Base-by-base conservation (phyloP, 2,329 filamentous ascomycete species). In the Colletotrichum karsti region DNA sequence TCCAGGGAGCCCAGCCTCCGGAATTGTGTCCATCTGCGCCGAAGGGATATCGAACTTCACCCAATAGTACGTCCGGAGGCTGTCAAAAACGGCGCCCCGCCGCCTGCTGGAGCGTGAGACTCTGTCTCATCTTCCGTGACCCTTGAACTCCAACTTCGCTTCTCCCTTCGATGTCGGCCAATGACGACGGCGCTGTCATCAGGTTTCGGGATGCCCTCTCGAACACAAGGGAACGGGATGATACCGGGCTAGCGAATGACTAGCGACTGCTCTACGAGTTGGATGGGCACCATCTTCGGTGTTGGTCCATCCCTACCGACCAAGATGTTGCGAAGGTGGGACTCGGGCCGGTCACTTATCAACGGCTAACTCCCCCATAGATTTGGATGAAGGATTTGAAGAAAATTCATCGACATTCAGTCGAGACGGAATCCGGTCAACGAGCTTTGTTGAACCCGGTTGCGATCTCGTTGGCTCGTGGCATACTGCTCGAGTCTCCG, bases 1-100 rank as follows among this genome's bases (percentile, higher is more conserved):
- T 35, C 53, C 15, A 68, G 65, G 65, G 65, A 65, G 65, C n/a
- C 65, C 65, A 65, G 22, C 65, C 65, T 57, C 64, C 53, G 10
- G 15, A 26, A 58, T 65, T 48, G 46, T 39, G 18, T 22, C 30
- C 44, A 18, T 18, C 15, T 41, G 22, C 46, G 46, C n/a, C 35
- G 33, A 64, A 68, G 65, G 65, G 65, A 65, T 64, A 26, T 35
- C 28, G 6, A n/a, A 9, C 20, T 10, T n/a, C 22, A 22, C 26
- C 46, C 53, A 68, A 65, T 68, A 24, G 37, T 8, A 15, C 18
- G 20, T 13, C 4, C 5, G 4, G 22, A 4, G n/a, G 13, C 39
- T 28, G 30, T 58, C 26, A 15, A n/a, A 41, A 37, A 22, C 48
- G 65, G 53, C 41, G 35, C 46, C 44, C 65, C 53, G 65, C 60